Percentiles rank a stretch among this genome's conserved stretches.
phyloP scores from a whole-genome alignment of 768 basidiomycete genomes.

The Cyclocybe aegerita region DNA sequence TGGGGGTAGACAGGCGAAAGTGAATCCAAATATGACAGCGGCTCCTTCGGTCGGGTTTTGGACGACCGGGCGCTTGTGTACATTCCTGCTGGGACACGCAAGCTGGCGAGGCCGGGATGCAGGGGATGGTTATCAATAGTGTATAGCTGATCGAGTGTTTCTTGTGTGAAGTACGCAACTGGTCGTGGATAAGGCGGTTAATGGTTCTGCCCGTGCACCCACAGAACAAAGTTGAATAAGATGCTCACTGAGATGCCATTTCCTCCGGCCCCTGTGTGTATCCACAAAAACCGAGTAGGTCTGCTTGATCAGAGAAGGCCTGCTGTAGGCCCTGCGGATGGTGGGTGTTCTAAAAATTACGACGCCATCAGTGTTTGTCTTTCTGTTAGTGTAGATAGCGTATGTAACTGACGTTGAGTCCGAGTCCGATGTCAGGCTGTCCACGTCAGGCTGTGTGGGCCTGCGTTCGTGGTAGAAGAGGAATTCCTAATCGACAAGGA shows the following conservation, averaged over 20 bases:
- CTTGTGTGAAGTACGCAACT: slow-evolving; percentile 80
- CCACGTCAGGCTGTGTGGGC: slow-evolving; percentile 48
- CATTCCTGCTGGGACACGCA: slow-evolving; percentile 57
- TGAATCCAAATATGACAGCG: not conserved
- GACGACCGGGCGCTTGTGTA: slow-evolving; percentile 67
- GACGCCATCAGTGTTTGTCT: slow-evolving; percentile 8
- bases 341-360: slow-evolving; percentile 5
- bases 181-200: not conserved
- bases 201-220: not conserved
- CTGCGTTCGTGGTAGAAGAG: slow-evolving; percentile 69
- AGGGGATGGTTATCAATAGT: slow-evolving; percentile 61
- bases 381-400: not conserved
- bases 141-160: slow-evolving; percentile 52
- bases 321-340: slow-evolving; percentile 6
- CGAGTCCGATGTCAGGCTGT: slow-evolving; percentile 46
- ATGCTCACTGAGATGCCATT: slow-evolving; percentile 77
- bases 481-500: slow-evolving; percentile 53
- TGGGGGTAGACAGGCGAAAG: not conserved
- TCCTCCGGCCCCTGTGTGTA: slow-evolving; percentile 62
- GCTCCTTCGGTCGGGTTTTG: slow-evolving; percentile 30
- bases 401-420: slow-evolving; percentile 42
- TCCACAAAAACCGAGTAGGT: slow-evolving; percentile 79
- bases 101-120: slow-evolving; percentile 46
- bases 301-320: slow-evolving; percentile 60
- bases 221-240: slow-evolving; percentile 6